Percentiles rank a stretch among this genome's conserved stretches.
These are phyloP conservation scores for Xylaria nigripes DNA, from an alignment of 495 filamentous ascomycete species.

Conservation along the genomic window DNA sequence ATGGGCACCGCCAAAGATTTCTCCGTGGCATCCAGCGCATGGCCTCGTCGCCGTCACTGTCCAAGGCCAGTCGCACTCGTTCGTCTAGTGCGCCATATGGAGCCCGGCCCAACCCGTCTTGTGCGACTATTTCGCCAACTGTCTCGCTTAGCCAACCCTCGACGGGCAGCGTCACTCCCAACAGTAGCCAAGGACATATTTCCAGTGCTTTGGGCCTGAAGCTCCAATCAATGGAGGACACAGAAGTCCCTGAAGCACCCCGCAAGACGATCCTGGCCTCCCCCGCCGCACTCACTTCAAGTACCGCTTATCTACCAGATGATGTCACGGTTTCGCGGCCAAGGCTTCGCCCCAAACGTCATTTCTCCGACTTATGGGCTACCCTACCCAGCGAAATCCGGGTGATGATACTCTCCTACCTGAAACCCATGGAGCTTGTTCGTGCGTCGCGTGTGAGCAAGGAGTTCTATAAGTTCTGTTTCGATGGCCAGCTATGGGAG, in stretches of 20 bases:
- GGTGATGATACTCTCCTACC: conserved; percentile 64
- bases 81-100: conserved; percentile 58
- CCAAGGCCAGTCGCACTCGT: conserved; percentile 54
- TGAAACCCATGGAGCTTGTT: conserved; percentile 76
- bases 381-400: conserved; percentile 77
- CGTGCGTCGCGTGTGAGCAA: conserved; percentile 73
- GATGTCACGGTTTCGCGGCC: conserved; percentile 41
- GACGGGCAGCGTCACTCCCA: conserved; percentile 15
- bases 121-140: conserved; percentile 66
- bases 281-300: conserved; percentile 22
- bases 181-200: conserved; percentile 9
- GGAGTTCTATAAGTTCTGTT: conserved; percentile 77
- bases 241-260: conserved; percentile 28
- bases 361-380: conserved; percentile 64
- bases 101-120: conserved; percentile 56
- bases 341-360: conserved; percentile 28
- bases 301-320: conserved; percentile 53
- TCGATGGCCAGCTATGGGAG: conserved; percentile 90
- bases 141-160: conserved; percentile 38
- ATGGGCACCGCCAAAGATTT: conserved; percentile 65
- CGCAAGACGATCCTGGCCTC: conserved; percentile 26
- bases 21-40: conserved; percentile 79
- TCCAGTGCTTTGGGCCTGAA: conserved; percentile 38
- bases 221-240: conserved; percentile 25
- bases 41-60: conserved; percentile 73